Evolutionary conservation across 2,329 filamentous ascomycete genomes (phyloP), one percentile per base, ranked within the genome.

Genomic region (Exophiala sideris): DNA sequence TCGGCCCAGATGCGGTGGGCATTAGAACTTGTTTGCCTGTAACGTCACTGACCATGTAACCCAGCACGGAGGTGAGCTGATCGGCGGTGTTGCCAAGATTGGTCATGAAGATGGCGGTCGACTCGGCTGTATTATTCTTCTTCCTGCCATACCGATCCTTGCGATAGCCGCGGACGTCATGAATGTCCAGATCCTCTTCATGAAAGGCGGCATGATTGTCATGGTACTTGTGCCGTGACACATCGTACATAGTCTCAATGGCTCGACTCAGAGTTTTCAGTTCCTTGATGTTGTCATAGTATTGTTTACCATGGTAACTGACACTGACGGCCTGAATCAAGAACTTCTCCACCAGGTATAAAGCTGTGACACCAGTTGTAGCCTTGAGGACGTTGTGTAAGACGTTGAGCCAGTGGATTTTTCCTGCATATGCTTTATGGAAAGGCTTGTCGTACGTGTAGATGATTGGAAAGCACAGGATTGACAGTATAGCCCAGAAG

Each of bases 311-410:
- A 33, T 59, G 54, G 45, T 57, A 59, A 24, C 48, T 57, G 35
- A 59, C 51, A 18, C 54, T 54, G 45, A 57, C 44, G 47, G 54
- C 48, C 36, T 59, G 57, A 38, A 59, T 57, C 16, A 54, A 35
- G 38, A 59, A 42, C 40, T 57, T 51, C 39, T 59, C 48, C 10
- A 57, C 53, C 21, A 59, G 45, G 21, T 80, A 78, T 39, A 85
- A 40, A 2, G 52, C 56, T 7, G 52, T 46, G 16, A 58, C 52
- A 24, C 52, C 54, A 35, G 54, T 44, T 24, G 57, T 54, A 32
- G 57, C 57, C 21, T 53, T 56, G 41, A 48, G 45, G 29, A 57
- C 53, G 11, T 56, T 59, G 49, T 57, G 54, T 8, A 59, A 44
- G 12, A 56, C 40, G 21, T 36, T 41, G 11, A 59, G 50, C 54